phyloP scores from a whole-genome alignment of 768 basidiomycete species.

The Candolleomyces efflorescens region DNA sequence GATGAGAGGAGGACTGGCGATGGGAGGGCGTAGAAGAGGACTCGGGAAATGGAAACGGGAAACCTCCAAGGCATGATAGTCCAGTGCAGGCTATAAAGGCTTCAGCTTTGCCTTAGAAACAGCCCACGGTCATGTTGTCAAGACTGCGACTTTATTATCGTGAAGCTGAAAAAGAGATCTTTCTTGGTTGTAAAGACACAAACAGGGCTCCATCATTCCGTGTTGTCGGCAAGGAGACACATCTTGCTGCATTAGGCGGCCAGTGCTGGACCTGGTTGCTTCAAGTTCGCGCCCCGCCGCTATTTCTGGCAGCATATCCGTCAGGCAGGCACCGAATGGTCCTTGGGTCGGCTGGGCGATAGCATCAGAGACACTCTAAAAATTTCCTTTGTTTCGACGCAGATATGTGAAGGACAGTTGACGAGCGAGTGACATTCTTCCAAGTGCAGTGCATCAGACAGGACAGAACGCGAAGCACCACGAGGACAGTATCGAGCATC shows the following conservation, averaged over 20 bases:
- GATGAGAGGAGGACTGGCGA: slow-evolving; percentile 21
- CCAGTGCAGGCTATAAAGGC: slow-evolving; percentile 31
- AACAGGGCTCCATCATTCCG: slow-evolving; percentile 35
- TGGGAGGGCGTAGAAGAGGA: slow-evolving; percentile 17
- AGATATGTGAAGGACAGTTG: background rate
- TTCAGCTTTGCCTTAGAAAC: slow-evolving; percentile 44
- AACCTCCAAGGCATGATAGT: slow-evolving; percentile 27
- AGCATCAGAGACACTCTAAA: too few species aligned
- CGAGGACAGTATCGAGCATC: background rate
- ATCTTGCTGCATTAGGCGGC: slow-evolving; percentile 25
- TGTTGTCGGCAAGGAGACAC: slow-evolving; percentile 62
- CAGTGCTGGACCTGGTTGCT: slow-evolving; percentile 5
- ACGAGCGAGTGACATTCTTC: background rate
- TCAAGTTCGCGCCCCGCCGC: background rate
- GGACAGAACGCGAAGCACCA: slow-evolving; percentile 2
- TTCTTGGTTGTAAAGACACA: slow-evolving; percentile 36
- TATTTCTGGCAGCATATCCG: background rate
- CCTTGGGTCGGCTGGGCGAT: too few species aligned
- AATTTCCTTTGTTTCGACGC: too few species aligned
- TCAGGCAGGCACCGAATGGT: background rate
- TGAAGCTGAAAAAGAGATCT: slow-evolving; percentile 24
- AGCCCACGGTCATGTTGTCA: slow-evolving; percentile 56
- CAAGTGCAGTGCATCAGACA: background rate
- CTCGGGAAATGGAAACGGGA: slow-evolving; percentile 30
- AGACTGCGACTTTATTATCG: slow-evolving; percentile 40